Conservation (phyloP, 1,284 basidiomycete species). For the Peniophora sp. region DNA sequence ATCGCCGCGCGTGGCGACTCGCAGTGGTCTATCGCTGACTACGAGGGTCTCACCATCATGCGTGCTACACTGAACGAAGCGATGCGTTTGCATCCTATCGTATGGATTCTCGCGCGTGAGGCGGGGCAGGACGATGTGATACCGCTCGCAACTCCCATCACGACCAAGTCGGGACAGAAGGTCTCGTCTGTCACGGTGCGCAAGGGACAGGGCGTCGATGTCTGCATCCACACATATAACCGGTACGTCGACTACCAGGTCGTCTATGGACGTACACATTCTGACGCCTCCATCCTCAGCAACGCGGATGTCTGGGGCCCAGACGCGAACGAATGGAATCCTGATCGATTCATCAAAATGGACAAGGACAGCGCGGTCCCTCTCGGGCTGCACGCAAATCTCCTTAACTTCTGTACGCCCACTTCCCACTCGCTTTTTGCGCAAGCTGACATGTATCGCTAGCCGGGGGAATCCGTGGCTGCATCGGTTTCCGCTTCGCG, state of each 20-base stretch:
- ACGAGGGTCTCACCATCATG: constrained; percentile 21
- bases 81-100: not conserved
- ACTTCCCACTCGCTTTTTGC: not conserved
- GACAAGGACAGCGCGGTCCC: constrained; percentile 24
- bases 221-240: constrained; percentile 13
- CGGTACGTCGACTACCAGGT: constrained; percentile 10
- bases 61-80: constrained; percentile 17
- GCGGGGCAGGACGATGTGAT: constrained; percentile 31
- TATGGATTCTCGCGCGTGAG: not conserved
- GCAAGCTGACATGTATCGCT: not conserved
- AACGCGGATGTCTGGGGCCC: constrained; percentile 33
- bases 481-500: constrained; percentile 24
- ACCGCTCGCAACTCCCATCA: constrained; percentile 32
- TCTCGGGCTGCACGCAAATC: constrained; percentile 41
- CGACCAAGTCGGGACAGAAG: constrained; percentile 20
- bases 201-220: constrained; percentile 26
- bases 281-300: constrained; percentile 22
- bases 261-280: constrained; percentile 9
- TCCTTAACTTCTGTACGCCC: constrained; percentile 26
- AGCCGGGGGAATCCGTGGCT: constrained; percentile 20
- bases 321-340: constrained; percentile 32
- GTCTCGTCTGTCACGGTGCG: constrained; percentile 23
- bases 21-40: constrained; percentile 20
- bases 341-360: constrained; percentile 32
- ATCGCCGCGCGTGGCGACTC: constrained; percentile 15